Percentiles rank a stretch among this genome's conserved stretches.
These are phyloP conservation scores for Alternaria viburni DNA, from an alignment of 2,329 filamentous ascomycete species.

Conservation along the genomic window DNA sequence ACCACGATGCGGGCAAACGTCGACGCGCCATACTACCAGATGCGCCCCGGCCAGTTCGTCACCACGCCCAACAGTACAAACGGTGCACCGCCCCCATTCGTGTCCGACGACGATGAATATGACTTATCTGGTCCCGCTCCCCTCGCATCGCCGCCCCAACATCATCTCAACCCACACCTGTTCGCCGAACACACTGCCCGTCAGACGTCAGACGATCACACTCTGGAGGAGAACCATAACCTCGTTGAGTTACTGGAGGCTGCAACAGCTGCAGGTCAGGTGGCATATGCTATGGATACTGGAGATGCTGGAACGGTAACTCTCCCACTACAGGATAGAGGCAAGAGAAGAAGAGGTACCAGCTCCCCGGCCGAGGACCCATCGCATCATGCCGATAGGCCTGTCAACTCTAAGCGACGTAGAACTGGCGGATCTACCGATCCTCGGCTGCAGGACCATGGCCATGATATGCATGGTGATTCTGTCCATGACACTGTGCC, in stretches of 20 bases:
- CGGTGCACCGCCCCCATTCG: constrained; percentile 21
- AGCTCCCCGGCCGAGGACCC: constrained; percentile 14
- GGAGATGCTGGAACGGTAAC: background rate
- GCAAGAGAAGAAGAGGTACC: constrained; percentile 37
- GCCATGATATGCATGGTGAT: background rate
- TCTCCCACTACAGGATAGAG: constrained; percentile 13
- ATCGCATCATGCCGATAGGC: constrained; percentile 6
- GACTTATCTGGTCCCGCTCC: constrained; percentile 19
- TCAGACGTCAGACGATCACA: constrained; percentile 21
- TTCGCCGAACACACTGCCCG: constrained; percentile 21
- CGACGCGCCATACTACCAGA: constrained; percentile 44
- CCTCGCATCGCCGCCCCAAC: constrained; percentile 17
- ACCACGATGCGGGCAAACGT: constrained; percentile 41
- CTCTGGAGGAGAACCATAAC: constrained; percentile 39
- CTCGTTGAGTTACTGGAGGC: constrained; percentile 47
- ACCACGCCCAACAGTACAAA: constrained; percentile 30
- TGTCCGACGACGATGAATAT: constrained; percentile 31
- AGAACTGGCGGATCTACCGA: constrained; percentile 25
- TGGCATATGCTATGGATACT: constrained; percentile 20
- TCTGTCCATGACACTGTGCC: constrained; percentile 14
- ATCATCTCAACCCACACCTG: constrained; percentile 19
- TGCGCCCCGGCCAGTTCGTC: constrained; percentile 36
- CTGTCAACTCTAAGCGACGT: constrained; percentile 27
- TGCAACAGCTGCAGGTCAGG: constrained; percentile 43
- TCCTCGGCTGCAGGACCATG: constrained; percentile 12